Percentiles rank a stretch among this genome's conserved stretches.
Evolutionary conservation across 2,329 filamentous ascomycete species (phyloP).

Genomic region (Aspergillus amoenus): DNA sequence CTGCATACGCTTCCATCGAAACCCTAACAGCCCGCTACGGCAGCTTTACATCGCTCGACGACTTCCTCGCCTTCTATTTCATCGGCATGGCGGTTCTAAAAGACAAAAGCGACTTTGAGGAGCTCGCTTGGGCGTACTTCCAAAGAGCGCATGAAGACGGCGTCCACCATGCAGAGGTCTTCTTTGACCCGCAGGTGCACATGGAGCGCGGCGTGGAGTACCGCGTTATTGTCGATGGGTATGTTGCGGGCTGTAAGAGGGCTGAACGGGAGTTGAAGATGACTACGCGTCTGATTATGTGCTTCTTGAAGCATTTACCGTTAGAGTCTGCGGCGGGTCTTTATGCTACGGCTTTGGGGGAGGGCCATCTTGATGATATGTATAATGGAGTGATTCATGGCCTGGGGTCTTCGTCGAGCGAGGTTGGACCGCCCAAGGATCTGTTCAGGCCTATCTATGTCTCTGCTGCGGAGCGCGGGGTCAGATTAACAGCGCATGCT

Average conservation of each 20-base stretch:
- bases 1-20: conserved; percentile 61
- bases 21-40: conserved; percentile 64
- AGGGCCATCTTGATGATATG: conserved; percentile 37
- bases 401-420: conserved; percentile 67
- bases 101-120: conserved; percentile 67
- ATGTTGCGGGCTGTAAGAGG: conserved; percentile 58
- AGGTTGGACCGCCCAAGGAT: conserved; percentile 55
- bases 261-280: conserved; percentile 65
- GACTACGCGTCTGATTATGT: conserved; percentile 66
- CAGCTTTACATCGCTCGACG: conserved; percentile 68
- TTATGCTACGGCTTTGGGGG: conserved; percentile 34
- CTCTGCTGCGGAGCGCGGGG: conserved; percentile 52
- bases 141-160: conserved; percentile 61
- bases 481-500: conserved; percentile 69
- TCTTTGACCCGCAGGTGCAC: conserved; percentile 80
- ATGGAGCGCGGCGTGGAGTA: conserved; percentile 63
- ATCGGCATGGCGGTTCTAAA: conserved; percentile 70
- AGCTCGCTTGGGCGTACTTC: conserved; percentile 72
- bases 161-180: conserved; percentile 72
- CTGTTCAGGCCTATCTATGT: conserved; percentile 63
- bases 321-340: conserved; percentile 53
- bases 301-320: conserved; percentile 70
- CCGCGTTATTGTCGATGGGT: conserved; percentile 63
- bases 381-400: conserved; percentile 56
- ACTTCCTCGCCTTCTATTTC: conserved; percentile 79